Evolutionary conservation across 1,284 basidiomycete species (phyloP), one percentile per base, ranked within the genome.

Genomic region (Flammula alnicola): DNA sequence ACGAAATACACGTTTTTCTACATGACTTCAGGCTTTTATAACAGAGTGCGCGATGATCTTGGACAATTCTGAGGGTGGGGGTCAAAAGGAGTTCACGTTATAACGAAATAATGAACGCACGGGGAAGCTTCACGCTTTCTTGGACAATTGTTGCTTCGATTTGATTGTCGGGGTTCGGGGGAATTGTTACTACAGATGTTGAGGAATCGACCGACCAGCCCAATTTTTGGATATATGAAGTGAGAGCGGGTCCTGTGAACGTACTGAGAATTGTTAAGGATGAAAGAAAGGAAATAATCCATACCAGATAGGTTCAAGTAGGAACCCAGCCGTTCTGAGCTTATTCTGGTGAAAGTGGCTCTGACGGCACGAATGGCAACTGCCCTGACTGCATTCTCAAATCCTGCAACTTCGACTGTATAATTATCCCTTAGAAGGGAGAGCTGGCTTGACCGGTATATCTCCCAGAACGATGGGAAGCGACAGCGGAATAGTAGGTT

Each of bases 121-220:
- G 95, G 58, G 86, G 85, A 50, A 97, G 76, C 68, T 89, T 88
- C 57, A 97, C 90, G 60, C 80, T 86, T 75, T 97, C 95, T 70
- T 93, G 91, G 36, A 96, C 90, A 32, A 96, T 83, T n/a, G 91
- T 91, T 0, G 94, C 91, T 69, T 94, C 91, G 63, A 97, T 93
- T 64, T 94, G 90, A 71, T 97, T 98, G 70, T 95, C 92, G n/a
- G 88, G 89, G 69, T 95, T 95, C 42, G 85, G 80, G 31, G 94
- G 93, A 47, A 97, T 78, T 20, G 70, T 74, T 39, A 94, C 80
- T 9, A 84, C 79, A 12, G 81, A 83, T 5, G 72, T 75, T 7
- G 75, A 62, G 6, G 77, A 71, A 60, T 93, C 83, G 27, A 87
- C 59, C 33, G 74, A 74, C 95, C 95, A 98, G 16, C 86, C 91